Evolutionary conservation across 2,329 filamentous ascomycete genomes (phyloP).

Genomic region (Colletotrichum euphorbiae): DNA sequence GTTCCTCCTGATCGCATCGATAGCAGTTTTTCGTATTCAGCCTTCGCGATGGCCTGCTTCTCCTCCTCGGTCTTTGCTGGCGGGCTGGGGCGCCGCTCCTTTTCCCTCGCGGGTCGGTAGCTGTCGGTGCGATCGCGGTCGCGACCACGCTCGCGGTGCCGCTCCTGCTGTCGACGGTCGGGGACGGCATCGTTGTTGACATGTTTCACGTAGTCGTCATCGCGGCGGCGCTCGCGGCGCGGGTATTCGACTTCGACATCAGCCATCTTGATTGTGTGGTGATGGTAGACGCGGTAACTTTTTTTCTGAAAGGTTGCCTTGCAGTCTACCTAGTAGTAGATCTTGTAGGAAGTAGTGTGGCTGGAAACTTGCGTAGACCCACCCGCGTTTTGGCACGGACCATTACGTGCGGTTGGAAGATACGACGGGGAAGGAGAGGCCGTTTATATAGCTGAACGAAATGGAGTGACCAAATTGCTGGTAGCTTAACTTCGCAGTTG

Average conservation of each 20-base stretch:
- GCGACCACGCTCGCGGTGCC: constrained; percentile 49
- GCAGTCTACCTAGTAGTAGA: constrained; percentile 12
- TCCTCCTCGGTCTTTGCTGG: constrained; percentile 76
- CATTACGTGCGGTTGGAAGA: not conserved
- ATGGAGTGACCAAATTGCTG: too few relatives aligned
- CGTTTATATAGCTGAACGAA: too few relatives aligned
- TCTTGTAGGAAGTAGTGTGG: constrained; percentile 26
- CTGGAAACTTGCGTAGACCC: constrained; percentile 6
- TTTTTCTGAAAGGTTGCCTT: constrained; percentile 17
- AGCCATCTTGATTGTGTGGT: constrained; percentile 51
- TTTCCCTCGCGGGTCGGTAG: constrained; percentile 55
- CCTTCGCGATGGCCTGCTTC: constrained; percentile 88
- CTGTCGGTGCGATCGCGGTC: constrained; percentile 55
- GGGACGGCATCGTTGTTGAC: too few relatives aligned
- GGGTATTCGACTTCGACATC: constrained; percentile 58
- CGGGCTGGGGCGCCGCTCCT: constrained; percentile 49
- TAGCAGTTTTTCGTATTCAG: constrained; percentile 92
- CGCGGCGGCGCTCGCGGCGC: constrained; percentile 50
- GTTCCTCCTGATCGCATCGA: constrained; percentile 95
- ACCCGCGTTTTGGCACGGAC: not conserved
- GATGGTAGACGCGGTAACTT: not conserved
- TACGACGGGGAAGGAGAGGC: too few relatives aligned
- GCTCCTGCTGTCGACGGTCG: constrained; percentile 58
- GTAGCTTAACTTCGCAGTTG: too few relatives aligned
- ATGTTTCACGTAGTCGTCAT: constrained; percentile 27